Percentiles rank a stretch among this genome's conserved stretches.
These are phyloP conservation scores for Paraphoma sp. DNA, from an alignment of 2,329 filamentous ascomycete species.

Conservation along the genomic window DNA sequence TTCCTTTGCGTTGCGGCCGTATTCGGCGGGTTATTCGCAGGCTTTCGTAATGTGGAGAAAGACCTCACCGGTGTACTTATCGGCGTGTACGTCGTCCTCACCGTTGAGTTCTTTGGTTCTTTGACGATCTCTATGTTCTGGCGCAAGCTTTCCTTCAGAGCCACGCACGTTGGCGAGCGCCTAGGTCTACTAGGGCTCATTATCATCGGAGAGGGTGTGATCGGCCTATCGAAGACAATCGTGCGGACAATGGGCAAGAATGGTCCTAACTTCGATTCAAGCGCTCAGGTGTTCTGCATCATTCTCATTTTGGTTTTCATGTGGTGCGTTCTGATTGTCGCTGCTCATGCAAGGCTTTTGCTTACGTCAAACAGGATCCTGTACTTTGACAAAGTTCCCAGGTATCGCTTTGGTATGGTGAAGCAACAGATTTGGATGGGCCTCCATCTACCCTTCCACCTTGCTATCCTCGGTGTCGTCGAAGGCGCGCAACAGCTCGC, in stretches of 20 bases:
- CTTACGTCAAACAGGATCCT: slow-evolving; percentile 13
- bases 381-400: slow-evolving; percentile 23
- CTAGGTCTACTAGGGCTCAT: slow-evolving; percentile 67
- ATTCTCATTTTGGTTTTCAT: slow-evolving; percentile 14
- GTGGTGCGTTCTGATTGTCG: background rate
- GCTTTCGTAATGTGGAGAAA: background rate
- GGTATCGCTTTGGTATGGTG: slow-evolving; percentile 17
- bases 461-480: slow-evolving; percentile 25
- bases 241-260: slow-evolving; percentile 21
- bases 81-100: slow-evolving; percentile 55
- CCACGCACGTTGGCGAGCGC: slow-evolving; percentile 65
- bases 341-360: background rate
- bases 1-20: background rate
- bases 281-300: slow-evolving; percentile 13
- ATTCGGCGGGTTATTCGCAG: background rate
- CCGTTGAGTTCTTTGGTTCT: slow-evolving; percentile 58
- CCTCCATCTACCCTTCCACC: slow-evolving; percentile 22
- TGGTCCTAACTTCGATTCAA: slow-evolving; percentile 38
- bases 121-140: slow-evolving; percentile 60
- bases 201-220: slow-evolving; percentile 67
- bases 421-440: slow-evolving; percentile 23
- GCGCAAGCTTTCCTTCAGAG: slow-evolving; percentile 61
- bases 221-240: slow-evolving; percentile 60
- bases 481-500: slow-evolving; percentile 27
- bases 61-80: background rate